These are phyloP conservation scores for Saksenaea oblongispora DNA, from an alignment of 371 early-diverging fungal genomes.

Conservation along the genomic window DNA sequence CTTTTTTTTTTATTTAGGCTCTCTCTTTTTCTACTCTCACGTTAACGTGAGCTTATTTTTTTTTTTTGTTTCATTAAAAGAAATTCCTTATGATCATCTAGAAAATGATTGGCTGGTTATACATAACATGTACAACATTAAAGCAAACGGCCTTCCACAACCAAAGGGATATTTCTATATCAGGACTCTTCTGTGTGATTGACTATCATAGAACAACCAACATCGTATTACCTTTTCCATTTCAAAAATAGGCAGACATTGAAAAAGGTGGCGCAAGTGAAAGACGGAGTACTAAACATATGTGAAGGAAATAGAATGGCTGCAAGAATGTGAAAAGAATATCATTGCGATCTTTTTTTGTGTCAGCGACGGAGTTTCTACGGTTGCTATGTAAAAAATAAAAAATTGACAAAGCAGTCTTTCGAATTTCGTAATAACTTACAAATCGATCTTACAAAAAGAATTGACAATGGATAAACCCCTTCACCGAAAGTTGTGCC, in stretches of 20 bases:
- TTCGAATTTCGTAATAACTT: neutral
- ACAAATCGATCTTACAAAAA: neutral
- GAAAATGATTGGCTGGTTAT: neutral
- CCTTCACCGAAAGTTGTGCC: neutral
- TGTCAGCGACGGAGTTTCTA: neutral
- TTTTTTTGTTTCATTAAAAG: slow-evolving; percentile 1
- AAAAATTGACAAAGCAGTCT: neutral
- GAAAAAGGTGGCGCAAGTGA: no score
- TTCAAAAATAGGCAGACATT: no score
- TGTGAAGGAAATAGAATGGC: neutral
- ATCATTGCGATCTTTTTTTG: neutral
- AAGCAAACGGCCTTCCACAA: neutral
- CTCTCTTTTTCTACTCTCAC: neutral
- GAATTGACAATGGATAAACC: neutral
- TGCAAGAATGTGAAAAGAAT: neutral
- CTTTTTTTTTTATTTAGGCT: neutral
- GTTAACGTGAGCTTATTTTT: neutral
- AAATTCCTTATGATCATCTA: slow-evolving; percentile 2
- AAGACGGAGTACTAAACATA: no score
- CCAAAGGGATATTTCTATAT: neutral
- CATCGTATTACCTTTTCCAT: no score
- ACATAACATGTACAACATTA: neutral
- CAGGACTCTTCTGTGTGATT: no score
- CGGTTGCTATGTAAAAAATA: neutral
- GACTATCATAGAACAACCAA: no score